Conservation (phyloP, 1,284 basidiomycete species). For the Sporisorium scitamineum region DNA sequence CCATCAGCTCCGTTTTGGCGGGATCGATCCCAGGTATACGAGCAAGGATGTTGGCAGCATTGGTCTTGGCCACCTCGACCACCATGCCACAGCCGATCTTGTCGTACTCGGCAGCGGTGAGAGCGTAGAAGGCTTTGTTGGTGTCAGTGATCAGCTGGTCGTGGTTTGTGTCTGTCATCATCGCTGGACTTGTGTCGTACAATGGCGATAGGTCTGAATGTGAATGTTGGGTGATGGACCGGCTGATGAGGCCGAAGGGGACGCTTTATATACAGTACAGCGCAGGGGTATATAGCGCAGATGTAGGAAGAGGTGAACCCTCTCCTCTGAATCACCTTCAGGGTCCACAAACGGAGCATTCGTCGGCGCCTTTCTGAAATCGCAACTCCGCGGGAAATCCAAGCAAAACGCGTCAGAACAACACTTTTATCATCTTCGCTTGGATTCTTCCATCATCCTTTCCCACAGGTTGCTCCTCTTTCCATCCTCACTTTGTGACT, state of each 20-base stretch:
- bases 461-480: too few relatives aligned
- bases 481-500: not conserved
- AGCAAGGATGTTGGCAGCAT: conserved; percentile 42
- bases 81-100: conserved; percentile 36
- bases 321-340: not conserved
- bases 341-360: conserved; percentile 14
- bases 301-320: not conserved
- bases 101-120: conserved; percentile 50
- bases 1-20: conserved; percentile 27
- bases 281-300: not conserved
- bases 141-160: conserved; percentile 32
- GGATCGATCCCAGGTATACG: conserved; percentile 24
- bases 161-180: conserved; percentile 16
- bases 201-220: too few relatives aligned
- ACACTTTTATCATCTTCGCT: conserved; percentile 9
- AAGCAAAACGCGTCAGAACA: conserved; percentile 11
- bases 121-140: conserved; percentile 49
- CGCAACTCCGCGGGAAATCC: conserved; percentile 21
- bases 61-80: conserved; percentile 31
- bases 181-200: too few relatives aligned
- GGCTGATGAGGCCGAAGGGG: not conserved
- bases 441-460: not conserved
- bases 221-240: not conserved
- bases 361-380: conserved; percentile 1
- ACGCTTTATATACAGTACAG: not conserved